These are phyloP conservation scores for Lentinula sp. DNA, from an alignment of 768 basidiomycete species.

Conservation along the genomic window DNA sequence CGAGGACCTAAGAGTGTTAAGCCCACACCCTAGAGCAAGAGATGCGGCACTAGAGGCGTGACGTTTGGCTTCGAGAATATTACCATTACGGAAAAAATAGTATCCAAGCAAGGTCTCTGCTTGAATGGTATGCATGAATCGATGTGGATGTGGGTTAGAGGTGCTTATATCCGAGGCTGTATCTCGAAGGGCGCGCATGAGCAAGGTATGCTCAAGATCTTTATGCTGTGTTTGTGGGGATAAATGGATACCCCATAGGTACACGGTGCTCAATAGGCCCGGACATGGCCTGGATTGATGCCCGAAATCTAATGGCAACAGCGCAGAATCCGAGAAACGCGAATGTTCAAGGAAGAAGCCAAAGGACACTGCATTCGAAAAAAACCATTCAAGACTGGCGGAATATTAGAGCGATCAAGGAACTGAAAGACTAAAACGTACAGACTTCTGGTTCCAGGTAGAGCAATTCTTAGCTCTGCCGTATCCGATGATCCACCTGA, in stretches of 20 bases:
- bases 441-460: too few relatives aligned
- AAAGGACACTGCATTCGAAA: constrained; percentile 25
- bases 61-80: constrained; percentile 36
- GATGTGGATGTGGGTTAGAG: constrained; percentile 15
- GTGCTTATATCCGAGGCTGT: constrained; percentile 8
- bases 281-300: constrained; percentile 41
- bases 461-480: too few relatives aligned
- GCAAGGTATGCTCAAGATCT: background rate
- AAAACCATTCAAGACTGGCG: too few relatives aligned
- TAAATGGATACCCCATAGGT: constrained; percentile 49
- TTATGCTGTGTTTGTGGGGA: background rate
- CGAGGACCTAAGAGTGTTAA: constrained; percentile 3
- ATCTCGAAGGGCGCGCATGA: constrained; percentile 32
- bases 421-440: too few relatives aligned
- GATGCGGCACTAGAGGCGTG: constrained; percentile 27
- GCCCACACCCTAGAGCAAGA: constrained; percentile 11
- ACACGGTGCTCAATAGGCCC: constrained; percentile 41
- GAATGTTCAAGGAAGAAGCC: constrained; percentile 58
- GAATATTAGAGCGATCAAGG: too few relatives aligned
- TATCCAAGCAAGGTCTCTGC: constrained; percentile 33
- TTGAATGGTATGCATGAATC: constrained; percentile 26
- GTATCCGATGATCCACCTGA: too few relatives aligned
- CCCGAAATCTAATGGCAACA: constrained; percentile 35
- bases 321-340: constrained; percentile 39
- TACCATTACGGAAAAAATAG: constrained; percentile 35